These are phyloP conservation scores for Nigrospora oryzae DNA, from an alignment of 2,329 filamentous ascomycete species.

Conservation along the genomic window DNA sequence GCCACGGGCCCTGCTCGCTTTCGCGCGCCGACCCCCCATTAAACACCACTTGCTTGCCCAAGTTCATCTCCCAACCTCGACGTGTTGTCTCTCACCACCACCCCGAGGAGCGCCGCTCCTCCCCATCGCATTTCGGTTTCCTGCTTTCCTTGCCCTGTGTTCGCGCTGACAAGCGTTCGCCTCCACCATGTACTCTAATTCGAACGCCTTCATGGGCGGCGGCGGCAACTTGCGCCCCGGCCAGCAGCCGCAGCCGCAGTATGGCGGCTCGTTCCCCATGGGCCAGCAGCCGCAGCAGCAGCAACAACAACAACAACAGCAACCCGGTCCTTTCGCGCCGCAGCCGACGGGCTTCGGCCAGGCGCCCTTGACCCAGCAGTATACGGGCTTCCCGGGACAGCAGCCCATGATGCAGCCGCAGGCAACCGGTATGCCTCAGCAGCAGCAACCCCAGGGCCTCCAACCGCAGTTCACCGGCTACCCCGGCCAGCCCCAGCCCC, in stretches of 20 bases:
- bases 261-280: constrained; percentile 40
- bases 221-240: constrained; percentile 66
- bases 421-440: constrained; percentile 41
- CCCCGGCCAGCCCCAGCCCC: constrained; percentile 35
- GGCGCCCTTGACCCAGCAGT: constrained; percentile 46
- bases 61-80: no score
- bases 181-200: constrained; percentile 74
- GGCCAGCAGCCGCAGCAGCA: constrained; percentile 30
- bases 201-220: constrained; percentile 78
- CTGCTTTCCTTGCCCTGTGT: not conserved
- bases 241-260: constrained; percentile 52
- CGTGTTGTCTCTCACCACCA: no score
- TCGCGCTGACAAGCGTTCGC: not conserved
- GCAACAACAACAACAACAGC: constrained; percentile 37
- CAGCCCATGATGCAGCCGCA: constrained; percentile 37
- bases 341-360: constrained; percentile 55
- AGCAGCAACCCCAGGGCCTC: constrained; percentile 37
- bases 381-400: constrained; percentile 48
- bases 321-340: constrained; percentile 45
- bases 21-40: no score
- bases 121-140: not conserved
- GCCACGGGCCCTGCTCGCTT: no score
- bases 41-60: no score
- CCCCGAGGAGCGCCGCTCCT: not conserved
- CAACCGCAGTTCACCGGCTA: constrained; percentile 39